Percentiles rank a stretch among this genome's conserved stretches.
Evolutionary conservation across 2,329 filamentous ascomycete genomes (phyloP).

Genomic region (Colletotrichum camelliae): DNA sequence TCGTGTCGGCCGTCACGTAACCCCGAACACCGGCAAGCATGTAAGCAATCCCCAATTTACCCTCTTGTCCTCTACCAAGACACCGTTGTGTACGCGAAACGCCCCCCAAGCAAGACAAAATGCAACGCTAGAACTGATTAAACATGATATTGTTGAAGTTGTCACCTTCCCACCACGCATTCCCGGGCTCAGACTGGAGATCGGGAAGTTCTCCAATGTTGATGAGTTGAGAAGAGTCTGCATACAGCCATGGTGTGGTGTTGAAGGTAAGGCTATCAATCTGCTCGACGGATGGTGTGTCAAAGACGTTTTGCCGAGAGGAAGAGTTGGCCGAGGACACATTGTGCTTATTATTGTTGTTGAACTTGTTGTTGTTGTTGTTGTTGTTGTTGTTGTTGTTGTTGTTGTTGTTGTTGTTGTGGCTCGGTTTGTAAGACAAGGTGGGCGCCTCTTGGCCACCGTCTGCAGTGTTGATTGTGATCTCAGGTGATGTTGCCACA

Average conservation of each 20-base stretch:
- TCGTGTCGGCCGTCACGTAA: neutral
- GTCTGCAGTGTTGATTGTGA: conserved; percentile 55
- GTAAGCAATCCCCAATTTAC: conserved; percentile 9
- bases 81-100: neutral
- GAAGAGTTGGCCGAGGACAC: neutral
- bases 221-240: conserved; percentile 43
- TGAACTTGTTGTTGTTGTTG: neutral
- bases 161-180: conserved; percentile 46
- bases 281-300: conserved; percentile 35
- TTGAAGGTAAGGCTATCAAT: conserved; percentile 43
- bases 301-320: conserved; percentile 23
- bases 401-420: neutral
- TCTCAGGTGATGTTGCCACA: conserved; percentile 55
- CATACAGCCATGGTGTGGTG: conserved; percentile 49
- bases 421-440: conserved; percentile 35
- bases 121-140: conserved; percentile 36
- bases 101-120: neutral
- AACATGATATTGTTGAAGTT: conserved; percentile 44
- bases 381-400: too few relatives aligned
- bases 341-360: neutral
- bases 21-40: neutral
- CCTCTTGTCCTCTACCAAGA: neutral
- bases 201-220: conserved; percentile 41
- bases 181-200: conserved; percentile 33
- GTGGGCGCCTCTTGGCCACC: conserved; percentile 55